Base-by-base conservation (phyloP, 257 asterid species). In the Salvia splendens region DNA sequence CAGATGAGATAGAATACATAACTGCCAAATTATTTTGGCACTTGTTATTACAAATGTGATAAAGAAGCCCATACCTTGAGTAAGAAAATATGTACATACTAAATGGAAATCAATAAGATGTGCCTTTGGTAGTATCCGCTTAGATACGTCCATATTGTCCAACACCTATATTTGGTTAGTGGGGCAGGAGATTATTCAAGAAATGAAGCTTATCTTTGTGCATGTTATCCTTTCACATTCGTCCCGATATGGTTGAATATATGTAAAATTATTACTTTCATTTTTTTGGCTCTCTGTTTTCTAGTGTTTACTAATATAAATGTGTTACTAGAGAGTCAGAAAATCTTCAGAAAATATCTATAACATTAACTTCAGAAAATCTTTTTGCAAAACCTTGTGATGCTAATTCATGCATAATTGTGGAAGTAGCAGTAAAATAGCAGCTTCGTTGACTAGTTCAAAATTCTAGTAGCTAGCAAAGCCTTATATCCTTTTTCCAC, bases 391-490 rank as follows among this genome's bases (percentile, higher is more conserved):
- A 38, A n/a, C 12, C 16, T 49, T 52, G 51, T 38, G 14, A 24
- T 46, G 6, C 17, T 24, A 9, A 35, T 33, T 24, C 38, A 6
- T 68, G 46, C 62, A 12, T 14, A 58, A 47, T 38, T 35, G 6
- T 64, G 72, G 14, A 15, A 16, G 35, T 8, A 10, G 10, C 42
- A 8, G 64, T 58, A 33, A 66, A 49, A 32, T 73, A 57, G 24
- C 43, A 14, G 6, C 59, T 16, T 72, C 33, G 6, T 41, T 12
- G 33, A 30, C 17, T 61, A 4, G 30, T 12, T 24, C 0, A 15
- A 5, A 20, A 20, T 20, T 20, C 3, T 35, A 50, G 3, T 35
- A 50, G 40, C 36, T 7, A 24, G 32, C 24, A 6, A 52, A 11
- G 12, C 32, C 63, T 54, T n/a, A 36, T 36, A 36, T 5, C 41